Base-by-base conservation (phyloP, 331 rosid genomes). In the Quercus phellos region DNA sequence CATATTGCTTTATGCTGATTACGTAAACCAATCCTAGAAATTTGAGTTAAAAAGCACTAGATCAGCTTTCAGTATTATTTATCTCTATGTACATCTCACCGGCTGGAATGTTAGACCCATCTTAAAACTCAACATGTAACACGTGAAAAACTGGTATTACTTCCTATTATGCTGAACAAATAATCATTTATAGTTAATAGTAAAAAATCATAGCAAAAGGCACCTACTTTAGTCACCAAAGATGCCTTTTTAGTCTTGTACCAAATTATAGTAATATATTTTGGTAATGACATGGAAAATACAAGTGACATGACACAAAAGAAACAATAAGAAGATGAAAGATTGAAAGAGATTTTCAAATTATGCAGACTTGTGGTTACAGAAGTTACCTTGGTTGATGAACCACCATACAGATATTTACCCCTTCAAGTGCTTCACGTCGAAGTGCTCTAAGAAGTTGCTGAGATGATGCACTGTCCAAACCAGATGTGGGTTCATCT, bases 361-460 rank as follows among this genome's bases (percentile, higher is more conserved):
- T 51, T 51, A 78, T 74, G 68, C 51, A 74, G 79, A 42, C 21
- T 55, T 51, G 55, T 75, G 74, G 51, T 79, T 68, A 6, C n/a
- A 64, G 64, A 80, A 75, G 79, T 46, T 87, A 95, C 99, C 98
- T 95, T 59, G 99, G 99, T 89, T 95, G 99, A 83, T 95, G 99
- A 84, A 95, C 99, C 86, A 95, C 99, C 96, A 85, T 87, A 84
- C 97, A 95, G 78, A 95, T 83, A 74, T 93, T 95, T 35, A 95
- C 98, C 67, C 98, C 99, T 86, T 91, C 98, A 21, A 95, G 99
- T 81, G 97, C 98, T 90, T 95, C 98, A 30, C 96, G 97, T 85
- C 91, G 83, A 61, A 91, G 94, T 68, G 98, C 99, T 91, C 96
- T 80, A 72, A 95, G 92, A 80, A 95, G 98, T 74, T 88, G 90